A percentile compares a stretch with the other conserved stretches of the same genome.
These are phyloP conservation scores for Saksenaea vasiformis DNA, from an alignment of 371 early-diverging fungal genomes.

Conservation along the genomic window DNA sequence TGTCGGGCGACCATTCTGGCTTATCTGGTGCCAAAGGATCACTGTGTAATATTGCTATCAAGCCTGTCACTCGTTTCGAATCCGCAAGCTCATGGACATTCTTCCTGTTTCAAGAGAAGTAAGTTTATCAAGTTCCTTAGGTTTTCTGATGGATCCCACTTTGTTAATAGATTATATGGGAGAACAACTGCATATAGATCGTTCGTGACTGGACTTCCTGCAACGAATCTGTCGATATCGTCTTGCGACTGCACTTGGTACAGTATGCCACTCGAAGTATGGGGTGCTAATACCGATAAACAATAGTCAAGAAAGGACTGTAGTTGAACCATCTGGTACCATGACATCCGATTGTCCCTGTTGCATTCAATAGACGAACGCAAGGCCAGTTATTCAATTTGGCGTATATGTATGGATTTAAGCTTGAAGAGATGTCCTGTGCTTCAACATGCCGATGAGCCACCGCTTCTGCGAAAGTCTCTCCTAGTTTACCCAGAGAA, in stretches of 20 bases:
- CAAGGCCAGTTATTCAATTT: constrained; percentile 60
- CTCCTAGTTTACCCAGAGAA: not conserved
- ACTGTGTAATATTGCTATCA: constrained; percentile 25
- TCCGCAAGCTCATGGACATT: constrained; percentile 23
- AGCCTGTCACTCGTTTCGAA: constrained; percentile 24
- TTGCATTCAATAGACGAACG: constrained; percentile 61
- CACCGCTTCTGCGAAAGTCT: not conserved
- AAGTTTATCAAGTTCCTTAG: not conserved
- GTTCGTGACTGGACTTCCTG: constrained; percentile 14
- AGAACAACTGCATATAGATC: constrained; percentile 62
- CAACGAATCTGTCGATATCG: constrained; percentile 53
- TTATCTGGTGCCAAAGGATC: not conserved
- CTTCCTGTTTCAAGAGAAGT: constrained; percentile 5
- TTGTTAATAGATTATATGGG: constrained; percentile 61
- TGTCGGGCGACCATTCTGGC: constrained; percentile 58
- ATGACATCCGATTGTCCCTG: constrained; percentile 62
- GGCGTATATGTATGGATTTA: constrained; percentile 56
- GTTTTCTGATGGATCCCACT: constrained; percentile 30
- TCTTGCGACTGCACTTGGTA: constrained; percentile 51
- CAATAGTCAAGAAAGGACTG: not conserved
- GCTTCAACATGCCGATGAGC: constrained; percentile 10
- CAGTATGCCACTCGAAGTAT: constrained; percentile 58
- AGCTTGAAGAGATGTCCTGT: constrained; percentile 44
- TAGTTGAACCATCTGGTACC: constrained; percentile 29
- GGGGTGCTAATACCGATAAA: constrained; percentile 10